phyloP scores from a whole-genome alignment of 2,329 filamentous ascomycete species.

The Simplicillium sp. region DNA sequence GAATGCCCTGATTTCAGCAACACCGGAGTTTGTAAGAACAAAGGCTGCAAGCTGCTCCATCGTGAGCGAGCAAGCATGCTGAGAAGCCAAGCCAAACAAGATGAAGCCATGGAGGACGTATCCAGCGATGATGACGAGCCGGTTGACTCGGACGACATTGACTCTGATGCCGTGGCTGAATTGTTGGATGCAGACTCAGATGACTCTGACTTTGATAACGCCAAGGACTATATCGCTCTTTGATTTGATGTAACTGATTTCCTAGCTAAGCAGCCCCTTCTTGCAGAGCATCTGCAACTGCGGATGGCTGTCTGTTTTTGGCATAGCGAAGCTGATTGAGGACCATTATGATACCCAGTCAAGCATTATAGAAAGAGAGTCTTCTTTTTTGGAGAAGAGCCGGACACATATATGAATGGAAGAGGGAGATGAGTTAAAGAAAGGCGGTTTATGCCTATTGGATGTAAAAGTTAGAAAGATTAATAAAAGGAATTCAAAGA shows the following conservation, averaged over 20 bases:
- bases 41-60: conserved; percentile 78
- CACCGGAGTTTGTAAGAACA: conserved; percentile 70
- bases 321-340: not conserved
- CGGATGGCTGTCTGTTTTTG: not conserved
- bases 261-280: not conserved
- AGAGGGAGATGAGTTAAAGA: too few species aligned
- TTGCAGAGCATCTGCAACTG: not conserved
- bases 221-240: conserved; percentile 49
- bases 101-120: conserved; percentile 55
- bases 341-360: not conserved
- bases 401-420: too few species aligned
- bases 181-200: conserved; percentile 48
- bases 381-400: too few species aligned
- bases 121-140: conserved; percentile 65
- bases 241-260: conserved; percentile 13
- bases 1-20: conserved; percentile 96
- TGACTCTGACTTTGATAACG: conserved; percentile 45
- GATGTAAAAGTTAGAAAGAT: too few species aligned
- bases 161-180: conserved; percentile 66
- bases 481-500: too few species aligned
- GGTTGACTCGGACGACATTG: conserved; percentile 67
- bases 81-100: conserved; percentile 54
- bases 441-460: too few species aligned
- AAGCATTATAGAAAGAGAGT: not conserved
- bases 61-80: conserved; percentile 76